phyloP scores from a whole-genome alignment of 2,329 filamentous ascomycete species.

The Fusarium equiseti region DNA sequence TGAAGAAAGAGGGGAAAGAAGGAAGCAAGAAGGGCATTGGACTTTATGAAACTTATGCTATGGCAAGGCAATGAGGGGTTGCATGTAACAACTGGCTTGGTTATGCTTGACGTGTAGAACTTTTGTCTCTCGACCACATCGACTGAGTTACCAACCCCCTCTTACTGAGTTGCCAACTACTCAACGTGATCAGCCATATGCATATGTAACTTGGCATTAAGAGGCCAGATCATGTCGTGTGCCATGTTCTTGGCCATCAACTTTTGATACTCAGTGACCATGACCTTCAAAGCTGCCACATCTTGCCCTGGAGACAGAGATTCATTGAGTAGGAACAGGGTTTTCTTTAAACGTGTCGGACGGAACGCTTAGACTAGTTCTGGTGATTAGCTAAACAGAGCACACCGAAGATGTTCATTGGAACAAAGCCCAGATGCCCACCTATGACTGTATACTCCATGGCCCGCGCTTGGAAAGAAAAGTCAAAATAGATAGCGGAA shows the following conservation, averaged over 20 bases:
- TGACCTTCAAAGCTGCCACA: not conserved
- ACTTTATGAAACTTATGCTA: accelerated
- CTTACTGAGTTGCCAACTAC: not conserved
- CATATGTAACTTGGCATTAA: not conserved
- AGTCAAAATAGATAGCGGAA: too few relatives aligned
- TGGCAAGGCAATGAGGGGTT: accelerated
- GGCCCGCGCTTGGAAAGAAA: too few relatives aligned
- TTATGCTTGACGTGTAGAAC: not conserved
- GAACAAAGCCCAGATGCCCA: not conserved
- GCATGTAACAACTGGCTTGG: not conserved
- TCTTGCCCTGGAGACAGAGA: not conserved
- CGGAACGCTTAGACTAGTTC: accelerated
- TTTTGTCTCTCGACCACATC: not conserved
- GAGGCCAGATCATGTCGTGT: too few relatives aligned
- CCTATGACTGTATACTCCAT: too few relatives aligned
- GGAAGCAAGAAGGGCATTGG: not conserved
- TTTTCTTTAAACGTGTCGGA: not conserved
- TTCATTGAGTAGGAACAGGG: not conserved
- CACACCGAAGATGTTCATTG: not conserved
- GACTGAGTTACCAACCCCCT: not conserved
- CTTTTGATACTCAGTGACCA: not conserved
- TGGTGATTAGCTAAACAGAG: not conserved
- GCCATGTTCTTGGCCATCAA: not conserved
- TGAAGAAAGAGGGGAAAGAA: not conserved
- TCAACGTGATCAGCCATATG: not conserved